Conservation (phyloP, 176 grass and related monocot genomes). For the Olyra latifolia region DNA sequence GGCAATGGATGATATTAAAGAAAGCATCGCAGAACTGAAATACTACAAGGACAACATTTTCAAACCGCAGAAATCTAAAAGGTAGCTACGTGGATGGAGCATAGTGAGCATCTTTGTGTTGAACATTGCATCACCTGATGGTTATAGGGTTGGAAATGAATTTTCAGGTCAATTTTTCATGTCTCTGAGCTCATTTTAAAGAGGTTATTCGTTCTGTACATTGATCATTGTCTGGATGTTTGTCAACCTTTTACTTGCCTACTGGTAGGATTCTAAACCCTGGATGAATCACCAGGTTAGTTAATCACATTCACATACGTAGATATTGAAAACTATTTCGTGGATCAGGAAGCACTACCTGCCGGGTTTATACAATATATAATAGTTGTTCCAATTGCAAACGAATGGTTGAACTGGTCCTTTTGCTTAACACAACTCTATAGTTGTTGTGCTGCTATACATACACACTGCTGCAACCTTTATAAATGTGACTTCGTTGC, state of each 20-base stretch:
- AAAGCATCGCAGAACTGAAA: slow-evolving; percentile 76
- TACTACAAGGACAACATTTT: slow-evolving; percentile 89
- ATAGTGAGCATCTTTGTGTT: background rate
- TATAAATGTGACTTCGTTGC: too few relatives aligned
- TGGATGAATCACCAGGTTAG: background rate
- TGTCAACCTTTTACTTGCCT: background rate
- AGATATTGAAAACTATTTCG: background rate
- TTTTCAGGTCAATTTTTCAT: background rate
- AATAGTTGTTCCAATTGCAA: too few relatives aligned
- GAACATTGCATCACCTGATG: background rate
- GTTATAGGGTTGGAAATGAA: background rate
- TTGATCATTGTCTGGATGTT: background rate
- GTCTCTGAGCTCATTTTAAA: background rate
- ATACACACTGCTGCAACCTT: too few relatives aligned
- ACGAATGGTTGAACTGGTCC: too few relatives aligned
- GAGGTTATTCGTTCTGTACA: background rate
- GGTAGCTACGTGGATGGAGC: slow-evolving; percentile 6
- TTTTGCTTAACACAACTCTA: too few relatives aligned
- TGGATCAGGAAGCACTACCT: too few relatives aligned
- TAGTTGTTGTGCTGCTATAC: too few relatives aligned
- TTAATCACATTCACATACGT: background rate
- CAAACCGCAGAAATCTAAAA: slow-evolving; percentile 51
- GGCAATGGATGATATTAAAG: slow-evolving; percentile 94
- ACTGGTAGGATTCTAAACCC: background rate
- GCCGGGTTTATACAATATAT: too few relatives aligned